Evolutionary conservation across 768 basidiomycete species (phyloP).

Genomic region (Psilocybe azurescens): DNA sequence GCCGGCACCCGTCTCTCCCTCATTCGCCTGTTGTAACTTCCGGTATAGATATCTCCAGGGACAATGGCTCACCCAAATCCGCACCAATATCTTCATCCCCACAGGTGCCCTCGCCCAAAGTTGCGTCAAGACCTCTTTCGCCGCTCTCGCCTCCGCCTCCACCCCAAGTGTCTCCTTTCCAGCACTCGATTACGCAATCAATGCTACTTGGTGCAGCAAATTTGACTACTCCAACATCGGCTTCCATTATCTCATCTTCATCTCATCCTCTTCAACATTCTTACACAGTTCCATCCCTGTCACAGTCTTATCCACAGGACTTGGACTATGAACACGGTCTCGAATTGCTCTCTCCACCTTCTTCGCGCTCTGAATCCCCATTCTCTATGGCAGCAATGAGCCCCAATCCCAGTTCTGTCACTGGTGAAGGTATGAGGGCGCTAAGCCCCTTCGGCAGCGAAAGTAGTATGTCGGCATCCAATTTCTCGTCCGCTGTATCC

Average conservation of each 20-base stretch:
- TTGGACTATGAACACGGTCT: conserved; percentile 48
- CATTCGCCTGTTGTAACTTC: conserved; percentile 2
- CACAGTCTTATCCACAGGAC: conserved; percentile 48
- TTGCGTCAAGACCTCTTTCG: background rate
- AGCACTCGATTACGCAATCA: conserved; percentile 13
- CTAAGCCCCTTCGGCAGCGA: conserved; percentile 11
- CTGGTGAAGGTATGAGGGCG: conserved; percentile 7
- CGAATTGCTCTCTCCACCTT: conserved; percentile 49
- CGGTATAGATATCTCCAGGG: background rate
- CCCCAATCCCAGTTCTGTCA: conserved; percentile 10
- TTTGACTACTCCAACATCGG: background rate
- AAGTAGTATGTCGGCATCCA: conserved; percentile 8
- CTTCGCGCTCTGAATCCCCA: conserved; percentile 45
- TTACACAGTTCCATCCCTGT: conserved; percentile 40
- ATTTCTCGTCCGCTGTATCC: conserved; percentile 15
- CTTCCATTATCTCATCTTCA: background rate
- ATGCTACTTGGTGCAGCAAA: conserved; percentile 8
- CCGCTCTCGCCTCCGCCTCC: conserved; percentile 10
- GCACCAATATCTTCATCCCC: background rate
- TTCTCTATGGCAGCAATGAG: conserved; percentile 37
- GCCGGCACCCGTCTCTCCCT: conserved; percentile 11
- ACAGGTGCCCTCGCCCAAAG: background rate
- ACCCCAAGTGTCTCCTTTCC: conserved; percentile 11
- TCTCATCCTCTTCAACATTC: conserved; percentile 6
- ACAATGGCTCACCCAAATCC: background rate